Evolutionary conservation across 305 asterid genomes (phyloP).

Genomic region (Solanum chacoense): DNA sequence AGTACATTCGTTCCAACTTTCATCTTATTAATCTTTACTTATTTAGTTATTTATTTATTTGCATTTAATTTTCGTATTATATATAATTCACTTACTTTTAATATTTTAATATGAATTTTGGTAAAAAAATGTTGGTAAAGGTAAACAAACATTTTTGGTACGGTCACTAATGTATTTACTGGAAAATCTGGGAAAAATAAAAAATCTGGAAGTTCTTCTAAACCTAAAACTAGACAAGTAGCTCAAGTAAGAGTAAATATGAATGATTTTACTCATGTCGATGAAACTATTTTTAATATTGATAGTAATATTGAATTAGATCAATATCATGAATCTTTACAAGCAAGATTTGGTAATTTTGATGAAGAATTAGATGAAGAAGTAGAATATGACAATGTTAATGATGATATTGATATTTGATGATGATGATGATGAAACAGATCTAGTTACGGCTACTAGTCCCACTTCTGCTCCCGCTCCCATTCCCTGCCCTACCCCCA

Average conservation of each 20-base stretch:
- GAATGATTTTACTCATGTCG: background rate
- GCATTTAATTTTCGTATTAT: background rate
- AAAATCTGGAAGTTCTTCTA: background rate
- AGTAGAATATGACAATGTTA: background rate
- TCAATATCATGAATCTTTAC: background rate
- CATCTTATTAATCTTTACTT: background rate
- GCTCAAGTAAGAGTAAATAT: background rate
- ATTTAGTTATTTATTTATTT: background rate
- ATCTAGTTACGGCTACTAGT: background rate
- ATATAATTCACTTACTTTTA: background rate
- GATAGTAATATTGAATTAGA: background rate
- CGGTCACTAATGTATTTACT: background rate
- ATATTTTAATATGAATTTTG: background rate
- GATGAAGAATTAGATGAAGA: background rate
- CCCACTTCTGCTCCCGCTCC: background rate
- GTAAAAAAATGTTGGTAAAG: background rate
- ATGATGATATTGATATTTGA: background rate
- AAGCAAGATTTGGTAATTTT: background rate
- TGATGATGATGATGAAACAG: background rate
- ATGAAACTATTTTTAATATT: background rate
- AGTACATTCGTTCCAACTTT: background rate
- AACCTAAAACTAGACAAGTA: background rate
- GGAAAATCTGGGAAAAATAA: too few relatives aligned
- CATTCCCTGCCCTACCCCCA: background rate
- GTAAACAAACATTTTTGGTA: background rate